Base-by-base conservation (phyloP, 352 stramenopile species). In the Phytophthora pseudosyringae region DNA sequence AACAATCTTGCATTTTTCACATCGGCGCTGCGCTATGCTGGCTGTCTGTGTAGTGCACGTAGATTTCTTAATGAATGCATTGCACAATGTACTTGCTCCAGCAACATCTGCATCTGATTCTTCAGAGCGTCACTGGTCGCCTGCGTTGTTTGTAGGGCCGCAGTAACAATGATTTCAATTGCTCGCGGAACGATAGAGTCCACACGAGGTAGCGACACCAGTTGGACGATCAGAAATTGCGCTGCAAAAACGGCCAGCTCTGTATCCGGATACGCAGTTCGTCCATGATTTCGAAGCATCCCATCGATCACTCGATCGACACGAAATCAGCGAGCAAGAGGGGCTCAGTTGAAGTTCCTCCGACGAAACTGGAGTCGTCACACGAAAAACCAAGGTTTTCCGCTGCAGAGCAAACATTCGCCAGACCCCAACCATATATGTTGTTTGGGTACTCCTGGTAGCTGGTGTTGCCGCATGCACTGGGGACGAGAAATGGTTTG, bases 361-460 rank as follows among this genome's bases (percentile, higher is more conserved):
- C 32, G 38, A 36, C 13, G 1, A 5, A 28, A 47, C 36, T 25
- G 1, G 51, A 62, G 25, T 80, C 68, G 11, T 62, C 52, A 43
- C 76, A 86, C n/a, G 29, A 26, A 53, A 84, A 81, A 0, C 76
- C 77, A 9, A 89, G 62, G 3, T 63, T 50, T 3, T 69, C 69
- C 9, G 81, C 78, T 9, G 80, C 82, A 8, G 48, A 50, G 47
- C 77, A 88, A 31, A 89, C 80, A 47, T 93, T 80, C 25, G 59
- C 67, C 26, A 93, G 28, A 0, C 83, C 83, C 62, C 70, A 89
- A 9, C 83, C 81, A 59, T 93, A 93, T 39, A 93, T 89, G 49
- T 93, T 93, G 66, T 93, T 93, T 1, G 83, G 83, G 21, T 80
- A 93, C 45, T 83, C 45, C 38, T 80, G 58, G 58, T 91, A 93